Evolutionary conservation across 345 rosid species (phyloP).

Genomic region (Eucalyptus curtisii): DNA sequence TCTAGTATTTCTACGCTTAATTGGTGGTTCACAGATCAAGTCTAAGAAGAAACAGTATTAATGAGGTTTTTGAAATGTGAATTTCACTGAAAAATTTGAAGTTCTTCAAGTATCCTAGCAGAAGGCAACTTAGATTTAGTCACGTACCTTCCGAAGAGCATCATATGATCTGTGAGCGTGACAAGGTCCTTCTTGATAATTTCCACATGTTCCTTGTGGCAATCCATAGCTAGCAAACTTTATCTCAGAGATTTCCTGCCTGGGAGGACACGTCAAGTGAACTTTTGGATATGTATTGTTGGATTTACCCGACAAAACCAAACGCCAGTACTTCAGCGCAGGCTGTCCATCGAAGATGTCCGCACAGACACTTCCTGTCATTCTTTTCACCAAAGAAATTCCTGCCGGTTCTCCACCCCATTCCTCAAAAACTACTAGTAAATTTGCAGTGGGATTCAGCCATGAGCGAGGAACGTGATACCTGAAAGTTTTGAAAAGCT

Average conservation of each 20-base stretch:
- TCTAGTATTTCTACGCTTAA: not conserved
- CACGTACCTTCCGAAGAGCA: slow-evolving; percentile 19
- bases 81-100: not conserved
- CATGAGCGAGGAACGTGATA: slow-evolving; percentile 39
- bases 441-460: slow-evolving; percentile 19
- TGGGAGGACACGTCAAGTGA: slow-evolving; percentile 35
- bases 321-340: not conserved
- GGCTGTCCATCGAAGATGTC: slow-evolving; percentile 4
- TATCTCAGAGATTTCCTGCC: slow-evolving; percentile 40
- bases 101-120: not conserved
- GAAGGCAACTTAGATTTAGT: not conserved
- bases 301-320: not conserved
- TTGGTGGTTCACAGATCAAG: not conserved
- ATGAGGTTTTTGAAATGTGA: not conserved
- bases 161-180: slow-evolving; percentile 47
- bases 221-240: slow-evolving; percentile 63
- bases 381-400: slow-evolving; percentile 16
- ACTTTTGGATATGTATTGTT: not conserved
- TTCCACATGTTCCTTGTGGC: slow-evolving; percentile 53
- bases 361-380: slow-evolving; percentile 11
- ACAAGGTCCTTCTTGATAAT: slow-evolving; percentile 40
- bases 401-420: slow-evolving; percentile 20
- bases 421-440: slow-evolving; percentile 26
- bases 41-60: not conserved
- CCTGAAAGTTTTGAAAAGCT: slow-evolving; percentile 2